phyloP scores from a whole-genome alignment of 1,139 yeast genomes.

The Saccharomycopsis hybrid region DNA sequence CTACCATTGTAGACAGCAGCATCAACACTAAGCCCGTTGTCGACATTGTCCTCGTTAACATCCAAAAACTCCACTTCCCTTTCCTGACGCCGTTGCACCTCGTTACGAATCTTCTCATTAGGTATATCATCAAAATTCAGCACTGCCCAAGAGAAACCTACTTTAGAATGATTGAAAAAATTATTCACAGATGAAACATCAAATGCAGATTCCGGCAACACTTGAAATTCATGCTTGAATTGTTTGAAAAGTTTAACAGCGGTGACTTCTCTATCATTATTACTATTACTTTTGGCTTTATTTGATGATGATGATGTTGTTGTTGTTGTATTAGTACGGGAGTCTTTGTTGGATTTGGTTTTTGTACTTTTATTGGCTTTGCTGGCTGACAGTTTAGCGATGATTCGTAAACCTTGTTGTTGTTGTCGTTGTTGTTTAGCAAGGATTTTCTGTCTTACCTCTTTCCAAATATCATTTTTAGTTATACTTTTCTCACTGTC shows the following conservation, averaged over 20 bases:
- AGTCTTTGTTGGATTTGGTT: too few relatives aligned
- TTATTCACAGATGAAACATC: constrained; percentile 23
- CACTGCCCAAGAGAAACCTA: constrained; percentile 54
- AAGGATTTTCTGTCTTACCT: too few relatives aligned
- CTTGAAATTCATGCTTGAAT: constrained; percentile 13
- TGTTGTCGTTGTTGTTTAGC: too few relatives aligned
- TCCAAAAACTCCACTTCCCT: not conserved
- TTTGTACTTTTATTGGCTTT: too few relatives aligned
- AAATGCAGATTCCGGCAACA: constrained; percentile 3
- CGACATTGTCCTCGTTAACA: not conserved
- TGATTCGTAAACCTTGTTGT: too few relatives aligned
- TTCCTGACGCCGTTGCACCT: not conserved
- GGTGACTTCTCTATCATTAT: not conserved
- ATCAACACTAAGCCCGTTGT: not conserved
- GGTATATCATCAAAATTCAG: constrained; percentile 50
- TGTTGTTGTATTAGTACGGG: too few relatives aligned
- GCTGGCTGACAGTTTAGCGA: too few relatives aligned
- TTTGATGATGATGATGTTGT: too few relatives aligned
- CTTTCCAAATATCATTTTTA: too few relatives aligned
- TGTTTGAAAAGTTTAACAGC: not conserved
- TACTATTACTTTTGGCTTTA: not conserved
- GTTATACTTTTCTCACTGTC: too few relatives aligned
- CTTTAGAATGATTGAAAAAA: constrained; percentile 41
- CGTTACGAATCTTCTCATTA: constrained; percentile 42
- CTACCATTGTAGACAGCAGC: constrained; percentile 5